phyloP scores from a whole-genome alignment of 192 early-diverging fungal genomes.

The Backusella tuberculispora region DNA sequence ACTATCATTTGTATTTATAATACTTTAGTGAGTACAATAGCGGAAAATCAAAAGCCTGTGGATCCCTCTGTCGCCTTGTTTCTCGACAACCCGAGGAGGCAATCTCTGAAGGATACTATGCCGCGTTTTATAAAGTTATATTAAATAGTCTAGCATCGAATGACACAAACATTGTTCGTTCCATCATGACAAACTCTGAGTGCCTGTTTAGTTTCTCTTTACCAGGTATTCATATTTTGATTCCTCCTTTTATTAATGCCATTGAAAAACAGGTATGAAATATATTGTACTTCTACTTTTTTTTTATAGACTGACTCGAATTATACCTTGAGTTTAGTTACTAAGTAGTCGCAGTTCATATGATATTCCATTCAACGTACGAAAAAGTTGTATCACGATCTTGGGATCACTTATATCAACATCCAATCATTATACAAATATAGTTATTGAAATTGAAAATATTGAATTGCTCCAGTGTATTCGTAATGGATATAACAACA shows the following conservation, averaged over 20 bases:
- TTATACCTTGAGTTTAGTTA: conserved; percentile 30
- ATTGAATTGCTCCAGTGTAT: conserved; percentile 3
- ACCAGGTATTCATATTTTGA: conserved; percentile 72
- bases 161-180: conserved; percentile 62
- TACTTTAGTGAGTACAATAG: conserved; percentile 57
- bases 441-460: conserved; percentile 17
- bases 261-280: conserved; percentile 61
- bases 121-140: conserved; percentile 73
- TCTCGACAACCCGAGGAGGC: conserved; percentile 71
- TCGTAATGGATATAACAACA: conserved; percentile 10
- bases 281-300: not conserved
- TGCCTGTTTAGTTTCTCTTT: conserved; percentile 70
- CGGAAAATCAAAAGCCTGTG: conserved; percentile 68
- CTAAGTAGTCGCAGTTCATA: conserved; percentile 37
- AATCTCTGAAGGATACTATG: conserved; percentile 57
- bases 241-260: conserved; percentile 65
- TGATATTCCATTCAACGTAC: conserved; percentile 44
- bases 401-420: conserved; percentile 47
- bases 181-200: conserved; percentile 70
- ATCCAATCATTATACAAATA: conserved; percentile 38
- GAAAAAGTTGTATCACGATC: conserved; percentile 52
- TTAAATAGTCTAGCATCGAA: conserved; percentile 60
- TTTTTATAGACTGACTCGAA: not conserved
- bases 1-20: not conserved
- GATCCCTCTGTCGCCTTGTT: conserved; percentile 76